A percentile compares a stretch with the other conserved stretches of the same genome.
Evolutionary conservation across 2,329 filamentous ascomycete species (phyloP).

Genomic region (Lachnellula cervina): DNA sequence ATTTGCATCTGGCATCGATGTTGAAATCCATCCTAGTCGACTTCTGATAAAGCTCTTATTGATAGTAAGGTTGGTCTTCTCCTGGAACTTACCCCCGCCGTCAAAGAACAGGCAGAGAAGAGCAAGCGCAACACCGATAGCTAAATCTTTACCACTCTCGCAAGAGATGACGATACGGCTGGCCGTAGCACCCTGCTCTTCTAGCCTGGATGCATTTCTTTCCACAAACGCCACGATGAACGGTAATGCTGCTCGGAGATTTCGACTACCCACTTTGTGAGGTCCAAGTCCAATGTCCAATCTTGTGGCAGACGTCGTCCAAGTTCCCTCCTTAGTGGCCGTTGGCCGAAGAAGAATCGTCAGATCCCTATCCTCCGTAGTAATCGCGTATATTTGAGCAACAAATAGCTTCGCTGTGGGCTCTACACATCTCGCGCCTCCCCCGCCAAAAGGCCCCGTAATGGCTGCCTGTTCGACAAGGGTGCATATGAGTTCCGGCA

Average conservation of each 20-base stretch:
- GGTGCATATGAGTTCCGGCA: conserved; percentile 45
- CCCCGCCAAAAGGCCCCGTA: background rate
- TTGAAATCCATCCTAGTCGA: conserved; percentile 77
- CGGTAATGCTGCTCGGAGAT: conserved; percentile 69
- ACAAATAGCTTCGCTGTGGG: conserved; percentile 29
- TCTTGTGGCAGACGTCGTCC: conserved; percentile 33
- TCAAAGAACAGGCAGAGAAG: conserved; percentile 70
- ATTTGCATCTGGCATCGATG: conserved; percentile 71
- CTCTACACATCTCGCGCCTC: conserved; percentile 15
- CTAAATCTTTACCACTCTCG: conserved; percentile 72
- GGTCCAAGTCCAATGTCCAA: conserved; percentile 61
- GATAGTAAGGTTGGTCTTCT: conserved; percentile 34
- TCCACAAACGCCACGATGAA: conserved; percentile 23
- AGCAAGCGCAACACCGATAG: conserved; percentile 71
- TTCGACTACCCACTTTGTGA: conserved; percentile 76
- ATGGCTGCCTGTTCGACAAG: conserved; percentile 35
- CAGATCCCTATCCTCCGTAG: conserved; percentile 2
- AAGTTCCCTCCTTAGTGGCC: conserved; percentile 41
- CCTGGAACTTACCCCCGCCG: conserved; percentile 48
- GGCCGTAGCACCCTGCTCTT: background rate
- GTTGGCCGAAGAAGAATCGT: conserved; percentile 40
- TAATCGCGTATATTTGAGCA: conserved; percentile 13
- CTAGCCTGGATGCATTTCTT: conserved; percentile 9
- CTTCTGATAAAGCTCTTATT: conserved; percentile 75
- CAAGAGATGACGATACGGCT: conserved; percentile 58